Base-by-base conservation (phyloP, 176 grass and related monocot genomes). In the Thinopyrum elongatum region DNA sequence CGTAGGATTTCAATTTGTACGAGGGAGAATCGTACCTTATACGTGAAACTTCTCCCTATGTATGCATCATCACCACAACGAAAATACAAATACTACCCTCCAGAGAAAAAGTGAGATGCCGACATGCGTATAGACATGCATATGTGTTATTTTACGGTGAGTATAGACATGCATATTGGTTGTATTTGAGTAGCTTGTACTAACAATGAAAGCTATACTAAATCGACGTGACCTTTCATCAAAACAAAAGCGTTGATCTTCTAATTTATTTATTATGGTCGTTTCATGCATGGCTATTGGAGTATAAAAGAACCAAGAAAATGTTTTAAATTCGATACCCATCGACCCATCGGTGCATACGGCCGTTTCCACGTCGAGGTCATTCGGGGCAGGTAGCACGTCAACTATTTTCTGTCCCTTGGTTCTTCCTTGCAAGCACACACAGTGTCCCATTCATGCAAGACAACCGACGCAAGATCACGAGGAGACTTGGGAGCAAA, bases 401-500 rank as follows among this genome's bases (percentile, higher is more conserved):
- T 58, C 53, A 58, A 21, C 17, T 22, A 1, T 58, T 58, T 58
- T 58, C 0, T 58, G 53, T 47, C 13, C 7, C 53, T 19, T 58
- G 7, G 7, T 3, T 58, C 53, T 58, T 58, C 53, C 53, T 22
- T 22, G 53, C 53, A 58, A 58, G 53, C 47, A 34, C 46, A 70
- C 47, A 57, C 66, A 58, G 4, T 4, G 3, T 21, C 70, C 25
- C 51, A 55, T 55, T 23, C 30, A 59, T 38, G 70, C 13, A 15
- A 65, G 65, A 61, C 76, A 71, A 4, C 76, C 19, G 21, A 19
- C 6, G 16, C 49, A 86, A 62, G 76, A 58, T 46, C 65, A 71
- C 84, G 26, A 72, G 76, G 4, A 15, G 34, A 72, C 65, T 66
- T 71, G 76, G 49, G 65, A 5, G 65, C 19, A 70, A 75, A 64